Evolutionary conservation across 2,329 filamentous ascomycete genomes (phyloP).

Genomic region (Beauveria varroae): DNA sequence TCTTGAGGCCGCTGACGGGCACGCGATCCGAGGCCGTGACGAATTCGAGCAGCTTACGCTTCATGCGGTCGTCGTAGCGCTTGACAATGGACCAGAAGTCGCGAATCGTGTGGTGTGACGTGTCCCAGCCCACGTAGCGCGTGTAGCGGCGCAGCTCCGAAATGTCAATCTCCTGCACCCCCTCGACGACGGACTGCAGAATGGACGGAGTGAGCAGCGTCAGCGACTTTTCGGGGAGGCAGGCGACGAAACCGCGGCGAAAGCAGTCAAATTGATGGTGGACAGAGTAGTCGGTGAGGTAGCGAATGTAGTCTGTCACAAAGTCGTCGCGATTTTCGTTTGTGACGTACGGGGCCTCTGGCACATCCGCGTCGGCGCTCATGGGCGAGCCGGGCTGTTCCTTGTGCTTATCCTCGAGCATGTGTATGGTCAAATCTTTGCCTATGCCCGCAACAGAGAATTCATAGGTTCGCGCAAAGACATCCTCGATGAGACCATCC

Average conservation of each 20-base stretch:
- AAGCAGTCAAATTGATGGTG: conserved; percentile 74
- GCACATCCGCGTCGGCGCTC: conserved; percentile 29
- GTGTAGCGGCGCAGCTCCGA: conserved; percentile 61
- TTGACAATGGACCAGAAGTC: conserved; percentile 82
- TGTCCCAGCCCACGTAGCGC: conserved; percentile 75
- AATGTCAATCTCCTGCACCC: conserved; percentile 73
- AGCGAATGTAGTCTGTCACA: conserved; percentile 76
- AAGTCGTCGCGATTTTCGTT: conserved; percentile 71
- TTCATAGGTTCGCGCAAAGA: conserved; percentile 79
- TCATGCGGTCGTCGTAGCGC: conserved; percentile 59
- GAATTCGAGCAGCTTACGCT: conserved; percentile 76
- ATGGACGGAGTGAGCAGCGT: conserved; percentile 62
- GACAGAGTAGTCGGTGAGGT: conserved; percentile 73
- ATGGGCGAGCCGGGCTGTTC: conserved; percentile 47
- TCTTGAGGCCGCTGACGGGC: conserved; percentile 76
- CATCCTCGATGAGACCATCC: conserved; percentile 69
- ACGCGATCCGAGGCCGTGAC: conserved; percentile 89
- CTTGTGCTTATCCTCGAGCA: conserved; percentile 33
- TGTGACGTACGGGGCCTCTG: conserved; percentile 66
- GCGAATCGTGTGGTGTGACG: conserved; percentile 58
- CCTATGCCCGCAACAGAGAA: conserved; percentile 62
- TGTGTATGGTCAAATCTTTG: conserved; percentile 48
- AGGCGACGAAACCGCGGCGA: conserved; percentile 68
- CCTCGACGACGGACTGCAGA: conserved; percentile 76
- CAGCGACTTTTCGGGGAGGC: conserved; percentile 63